phyloP scores from a whole-genome alignment of 768 basidiomycete species.

The Phaeotremella skinneri region DNA sequence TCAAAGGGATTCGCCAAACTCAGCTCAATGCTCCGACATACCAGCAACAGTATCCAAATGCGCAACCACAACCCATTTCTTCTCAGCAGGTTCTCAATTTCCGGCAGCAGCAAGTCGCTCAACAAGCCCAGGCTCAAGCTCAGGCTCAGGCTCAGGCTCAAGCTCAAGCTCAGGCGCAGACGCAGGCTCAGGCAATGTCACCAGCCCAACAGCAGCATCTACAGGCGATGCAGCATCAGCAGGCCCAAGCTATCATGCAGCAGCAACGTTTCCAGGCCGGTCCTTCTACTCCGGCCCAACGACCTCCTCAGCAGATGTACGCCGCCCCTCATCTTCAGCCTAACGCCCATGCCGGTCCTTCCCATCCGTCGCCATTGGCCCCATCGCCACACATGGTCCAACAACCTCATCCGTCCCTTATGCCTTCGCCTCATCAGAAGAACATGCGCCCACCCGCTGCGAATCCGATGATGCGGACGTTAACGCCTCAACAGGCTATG shows the following conservation, averaged over 20 bases:
- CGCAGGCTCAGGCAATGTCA: constrained; percentile 32
- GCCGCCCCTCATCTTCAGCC: constrained; percentile 13
- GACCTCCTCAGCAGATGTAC: constrained; percentile 31
- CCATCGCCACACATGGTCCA: constrained; percentile 44
- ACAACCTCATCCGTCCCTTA: constrained; percentile 30
- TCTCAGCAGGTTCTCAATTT: constrained; percentile 20
- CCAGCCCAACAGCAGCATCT: constrained; percentile 34
- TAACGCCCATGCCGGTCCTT: constrained; percentile 35
- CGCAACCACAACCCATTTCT: constrained; percentile 17
- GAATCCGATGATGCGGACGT: constrained; percentile 33
- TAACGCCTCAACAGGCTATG: constrained; percentile 34
- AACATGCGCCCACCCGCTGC: constrained; percentile 26
- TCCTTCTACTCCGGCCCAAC: constrained; percentile 20
- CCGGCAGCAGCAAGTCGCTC: constrained; percentile 23
- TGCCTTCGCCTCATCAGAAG: constrained; percentile 43
- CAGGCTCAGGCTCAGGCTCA: constrained; percentile 13
- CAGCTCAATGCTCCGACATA: constrained; percentile 12
- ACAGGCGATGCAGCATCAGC: constrained; percentile 24
- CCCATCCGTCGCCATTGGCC: constrained; percentile 33
- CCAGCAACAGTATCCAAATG: constrained; percentile 12
- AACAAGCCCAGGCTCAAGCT: not conserved
- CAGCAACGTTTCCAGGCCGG: constrained; percentile 15
- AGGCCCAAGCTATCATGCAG: constrained; percentile 25
- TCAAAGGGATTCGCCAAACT: constrained; percentile 29
- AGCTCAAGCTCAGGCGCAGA: constrained; percentile 19